These are phyloP conservation scores for Aspergillus awamori DNA, from an alignment of 2,329 filamentous ascomycete species.

Conservation along the genomic window DNA sequence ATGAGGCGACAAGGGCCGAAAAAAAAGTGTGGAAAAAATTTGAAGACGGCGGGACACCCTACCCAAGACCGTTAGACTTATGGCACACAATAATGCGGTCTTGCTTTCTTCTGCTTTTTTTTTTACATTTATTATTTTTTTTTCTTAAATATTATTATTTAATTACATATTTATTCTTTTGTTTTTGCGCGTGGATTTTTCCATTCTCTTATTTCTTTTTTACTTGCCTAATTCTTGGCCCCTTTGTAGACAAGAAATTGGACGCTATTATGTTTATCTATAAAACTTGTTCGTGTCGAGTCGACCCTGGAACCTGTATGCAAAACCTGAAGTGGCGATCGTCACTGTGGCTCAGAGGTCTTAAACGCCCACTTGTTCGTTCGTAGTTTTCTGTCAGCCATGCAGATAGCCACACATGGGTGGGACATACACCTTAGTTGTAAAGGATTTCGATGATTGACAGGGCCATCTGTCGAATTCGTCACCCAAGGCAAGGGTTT, in stretches of 20 bases:
- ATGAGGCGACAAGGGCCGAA: background rate
- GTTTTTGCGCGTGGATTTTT: no score
- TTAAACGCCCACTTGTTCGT: constrained; percentile 10
- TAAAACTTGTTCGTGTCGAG: background rate
- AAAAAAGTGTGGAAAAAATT: background rate
- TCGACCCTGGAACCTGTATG: background rate
- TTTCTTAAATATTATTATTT: no score
- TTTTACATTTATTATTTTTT: no score
- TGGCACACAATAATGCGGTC: background rate
- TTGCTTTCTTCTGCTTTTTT: background rate
- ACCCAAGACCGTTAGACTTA: background rate
- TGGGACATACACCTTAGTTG: constrained; percentile 1
- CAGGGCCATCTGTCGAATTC: constrained; percentile 16
- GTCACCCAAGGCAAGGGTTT: constrained; percentile 19
- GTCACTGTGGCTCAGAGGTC: constrained; percentile 9
- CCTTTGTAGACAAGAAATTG: background rate
- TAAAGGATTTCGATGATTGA: background rate
- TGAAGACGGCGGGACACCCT: background rate
- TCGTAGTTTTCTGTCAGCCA: constrained; percentile 15
- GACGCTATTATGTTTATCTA: background rate
- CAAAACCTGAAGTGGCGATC: constrained; percentile 3
- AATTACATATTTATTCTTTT: background rate
- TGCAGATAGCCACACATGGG: constrained; percentile 8
- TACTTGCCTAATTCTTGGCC: no score
- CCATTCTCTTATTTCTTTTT: no score